These are phyloP conservation scores for Boletus speciosus DNA, from an alignment of 768 basidiomycete genomes.

Conservation along the genomic window DNA sequence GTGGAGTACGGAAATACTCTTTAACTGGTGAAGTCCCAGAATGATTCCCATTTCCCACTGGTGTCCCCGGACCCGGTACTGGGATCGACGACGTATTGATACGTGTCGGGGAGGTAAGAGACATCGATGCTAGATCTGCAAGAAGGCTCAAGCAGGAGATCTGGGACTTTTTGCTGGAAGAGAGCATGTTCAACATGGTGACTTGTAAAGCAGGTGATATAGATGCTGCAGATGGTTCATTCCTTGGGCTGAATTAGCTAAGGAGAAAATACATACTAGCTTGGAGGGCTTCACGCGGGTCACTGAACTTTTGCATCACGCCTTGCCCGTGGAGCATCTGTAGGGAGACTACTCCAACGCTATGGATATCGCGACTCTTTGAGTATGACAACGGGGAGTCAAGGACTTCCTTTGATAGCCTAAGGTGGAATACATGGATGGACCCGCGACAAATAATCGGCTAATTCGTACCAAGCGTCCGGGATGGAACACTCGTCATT, in stretches of 20 bases:
- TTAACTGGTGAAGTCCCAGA: slow-evolving; percentile 58
- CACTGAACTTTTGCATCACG: slow-evolving; percentile 51
- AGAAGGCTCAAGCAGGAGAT: slow-evolving; percentile 57
- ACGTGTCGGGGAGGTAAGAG: slow-evolving; percentile 26
- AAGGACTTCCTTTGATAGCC: slow-evolving; percentile 75
- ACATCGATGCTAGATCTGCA: slow-evolving; percentile 49
- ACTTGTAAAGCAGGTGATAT: slow-evolving; percentile 52
- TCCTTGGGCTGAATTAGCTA: not conserved
- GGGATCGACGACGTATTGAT: slow-evolving; percentile 17
- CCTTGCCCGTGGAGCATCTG: slow-evolving; percentile 85
- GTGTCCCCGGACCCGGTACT: slow-evolving; percentile 40
- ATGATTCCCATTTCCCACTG: slow-evolving; percentile 38
- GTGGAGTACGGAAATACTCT: slow-evolving; percentile 51
- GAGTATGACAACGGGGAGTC: slow-evolving; percentile 79
- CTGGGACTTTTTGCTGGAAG: slow-evolving; percentile 51
- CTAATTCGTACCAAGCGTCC: slow-evolving; percentile 26
- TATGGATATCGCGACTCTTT: slow-evolving; percentile 76
- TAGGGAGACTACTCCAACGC: slow-evolving; percentile 71
- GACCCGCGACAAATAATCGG: not conserved
- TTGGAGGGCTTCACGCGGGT: slow-evolving; percentile 55
- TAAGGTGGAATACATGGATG: slow-evolving; percentile 23
- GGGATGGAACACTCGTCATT: slow-evolving; percentile 24
- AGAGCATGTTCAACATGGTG: slow-evolving; percentile 58
- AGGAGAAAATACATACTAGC: slow-evolving; percentile 38
- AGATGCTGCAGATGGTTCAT: slow-evolving; percentile 37